phyloP scores from a whole-genome alignment of 805 yeast genomes.

The Lachancea nothofagi region DNA sequence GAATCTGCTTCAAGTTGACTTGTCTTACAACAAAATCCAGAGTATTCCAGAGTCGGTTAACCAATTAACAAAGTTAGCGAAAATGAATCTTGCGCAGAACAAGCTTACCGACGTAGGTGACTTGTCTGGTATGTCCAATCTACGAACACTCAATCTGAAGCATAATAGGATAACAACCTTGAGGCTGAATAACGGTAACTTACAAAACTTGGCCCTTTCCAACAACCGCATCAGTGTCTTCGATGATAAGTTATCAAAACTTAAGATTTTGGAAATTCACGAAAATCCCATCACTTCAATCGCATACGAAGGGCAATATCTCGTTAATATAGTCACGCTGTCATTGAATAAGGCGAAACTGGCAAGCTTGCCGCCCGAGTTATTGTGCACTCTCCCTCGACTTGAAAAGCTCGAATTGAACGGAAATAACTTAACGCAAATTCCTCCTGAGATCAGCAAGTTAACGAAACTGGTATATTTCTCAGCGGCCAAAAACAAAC shows the following conservation, averaged over 20 bases:
- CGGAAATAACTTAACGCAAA: constrained; percentile 69
- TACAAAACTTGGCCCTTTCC: constrained; percentile 69
- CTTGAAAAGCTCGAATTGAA: constrained; percentile 72
- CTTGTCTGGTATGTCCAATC: constrained; percentile 46
- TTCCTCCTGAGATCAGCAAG: constrained; percentile 64
- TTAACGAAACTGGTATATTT: constrained; percentile 57
- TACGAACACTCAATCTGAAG: constrained; percentile 71
- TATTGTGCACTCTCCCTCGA: constrained; percentile 55
- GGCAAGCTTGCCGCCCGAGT: constrained; percentile 61
- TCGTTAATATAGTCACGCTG: constrained; percentile 60
- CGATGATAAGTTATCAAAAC: constrained; percentile 52
- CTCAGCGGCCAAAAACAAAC: constrained; percentile 68
- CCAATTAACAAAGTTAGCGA: constrained; percentile 53
- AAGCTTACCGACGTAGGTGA: constrained; percentile 40
- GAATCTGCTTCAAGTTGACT: constrained; percentile 59
- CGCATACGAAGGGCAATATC: constrained; percentile 37
- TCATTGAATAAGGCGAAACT: constrained; percentile 80
- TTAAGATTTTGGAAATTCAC: constrained; percentile 67
- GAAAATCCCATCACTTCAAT: constrained; percentile 72
- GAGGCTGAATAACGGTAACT: constrained; percentile 42
- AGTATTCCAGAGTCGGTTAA: constrained; percentile 57
- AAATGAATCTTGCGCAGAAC: constrained; percentile 72
- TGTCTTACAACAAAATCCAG: constrained; percentile 73
- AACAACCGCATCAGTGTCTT: constrained; percentile 72
- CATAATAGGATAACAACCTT: constrained; percentile 53